phyloP scores from a whole-genome alignment of 2,329 filamentous ascomycete species.

The Colletotrichum sp. region DNA sequence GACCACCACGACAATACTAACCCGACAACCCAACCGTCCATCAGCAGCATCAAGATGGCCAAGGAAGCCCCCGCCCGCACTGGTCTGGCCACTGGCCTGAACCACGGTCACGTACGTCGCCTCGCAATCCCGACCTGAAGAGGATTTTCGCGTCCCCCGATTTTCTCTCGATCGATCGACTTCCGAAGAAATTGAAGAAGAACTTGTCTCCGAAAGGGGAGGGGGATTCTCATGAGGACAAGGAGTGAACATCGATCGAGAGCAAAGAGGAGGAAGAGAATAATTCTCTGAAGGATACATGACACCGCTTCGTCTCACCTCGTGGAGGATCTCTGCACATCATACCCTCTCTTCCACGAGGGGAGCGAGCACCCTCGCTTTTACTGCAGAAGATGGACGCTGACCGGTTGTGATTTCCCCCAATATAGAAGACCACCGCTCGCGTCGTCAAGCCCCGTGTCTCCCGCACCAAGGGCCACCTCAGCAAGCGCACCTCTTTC shows the following conservation, averaged over 20 bases:
- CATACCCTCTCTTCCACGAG: conserved; percentile 32
- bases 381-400: conserved; percentile 65
- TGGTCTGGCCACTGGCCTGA: conserved; percentile 66
- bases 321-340: conserved; percentile 73
- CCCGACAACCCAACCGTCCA: conserved; percentile 29
- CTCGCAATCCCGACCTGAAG: conserved; percentile 27
- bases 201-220: background rate
- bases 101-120: conserved; percentile 69
- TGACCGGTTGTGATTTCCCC: conserved; percentile 49
- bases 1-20: conserved; percentile 31
- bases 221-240: background rate
- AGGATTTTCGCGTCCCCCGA: background rate
- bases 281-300: background rate
- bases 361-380: conserved; percentile 23
- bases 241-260: background rate
- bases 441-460: conserved; percentile 80
- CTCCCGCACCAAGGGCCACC: conserved; percentile 89
- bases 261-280: background rate
- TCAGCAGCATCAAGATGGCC: conserved; percentile 53
- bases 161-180: background rate
- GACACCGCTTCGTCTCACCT: conserved; percentile 62
- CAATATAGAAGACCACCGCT: conserved; percentile 78
- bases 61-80: conserved; percentile 62
- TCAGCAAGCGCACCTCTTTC: conserved; percentile 96
- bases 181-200: background rate